A percentile compares a stretch with the other conserved stretches of the same genome.
phyloP scores from a whole-genome alignment of 345 rosid species.

The Durio zibethinus region DNA sequence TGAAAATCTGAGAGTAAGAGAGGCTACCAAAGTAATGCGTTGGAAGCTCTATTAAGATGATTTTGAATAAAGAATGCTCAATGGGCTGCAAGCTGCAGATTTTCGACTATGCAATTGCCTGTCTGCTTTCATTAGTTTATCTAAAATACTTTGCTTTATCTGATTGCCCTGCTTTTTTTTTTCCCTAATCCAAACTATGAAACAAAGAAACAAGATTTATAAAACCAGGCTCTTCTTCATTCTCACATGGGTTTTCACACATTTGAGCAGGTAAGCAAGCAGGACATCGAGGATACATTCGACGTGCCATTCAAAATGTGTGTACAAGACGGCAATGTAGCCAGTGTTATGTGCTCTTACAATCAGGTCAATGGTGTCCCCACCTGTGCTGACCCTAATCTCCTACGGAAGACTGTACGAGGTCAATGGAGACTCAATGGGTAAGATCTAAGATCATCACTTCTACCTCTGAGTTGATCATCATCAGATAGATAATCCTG shows the following conservation, averaged over 20 bases:
- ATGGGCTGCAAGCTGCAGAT: neutral
- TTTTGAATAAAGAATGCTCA: too few relatives aligned
- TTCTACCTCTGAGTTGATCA: neutral
- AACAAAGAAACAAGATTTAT: neutral
- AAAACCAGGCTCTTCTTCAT: neutral
- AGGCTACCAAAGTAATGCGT: too few relatives aligned
- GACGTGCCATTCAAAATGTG: constrained; percentile 78
- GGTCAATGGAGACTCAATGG: constrained; percentile 75
- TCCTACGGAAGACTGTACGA: constrained; percentile 54
- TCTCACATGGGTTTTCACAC: constrained; percentile 16
- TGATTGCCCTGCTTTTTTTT: neutral
- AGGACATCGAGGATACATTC: constrained; percentile 77
- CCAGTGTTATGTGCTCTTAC: constrained; percentile 92
- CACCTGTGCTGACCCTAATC: constrained; percentile 75
- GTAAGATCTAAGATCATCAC: constrained; percentile 26
- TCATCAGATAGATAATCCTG: neutral
- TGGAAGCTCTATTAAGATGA: too few relatives aligned
- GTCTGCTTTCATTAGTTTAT: too few relatives aligned
- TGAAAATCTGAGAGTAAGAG: too few relatives aligned
- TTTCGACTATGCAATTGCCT: neutral
- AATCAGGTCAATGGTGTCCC: constrained; percentile 86
- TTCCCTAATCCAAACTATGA: neutral
- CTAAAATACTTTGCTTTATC: neutral
- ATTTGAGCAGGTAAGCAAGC: constrained; percentile 66
- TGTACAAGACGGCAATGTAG: constrained; percentile 72